Evolutionary conservation across 352 stramenopile species (phyloP).

Genomic region (Phytopythium aichiense): DNA sequence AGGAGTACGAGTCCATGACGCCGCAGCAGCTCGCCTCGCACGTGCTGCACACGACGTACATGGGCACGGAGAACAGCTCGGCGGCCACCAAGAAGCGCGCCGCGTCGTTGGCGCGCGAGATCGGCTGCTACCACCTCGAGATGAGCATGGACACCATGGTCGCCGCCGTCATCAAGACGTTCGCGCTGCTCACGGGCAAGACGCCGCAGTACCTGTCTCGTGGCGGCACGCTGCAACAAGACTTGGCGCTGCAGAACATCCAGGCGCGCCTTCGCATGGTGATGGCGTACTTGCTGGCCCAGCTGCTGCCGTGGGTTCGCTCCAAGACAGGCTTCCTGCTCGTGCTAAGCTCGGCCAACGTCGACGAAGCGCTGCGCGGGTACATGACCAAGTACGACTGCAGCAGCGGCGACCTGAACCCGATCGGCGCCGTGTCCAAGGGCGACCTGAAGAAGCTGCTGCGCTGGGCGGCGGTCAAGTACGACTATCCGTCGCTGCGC

Average conservation of each 20-base stretch:
- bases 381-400: conserved; percentile 99
- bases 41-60: conserved; percentile 97
- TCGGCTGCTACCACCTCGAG: conserved; percentile 95
- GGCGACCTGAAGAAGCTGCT: conserved; percentile 96
- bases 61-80: conserved; percentile 97
- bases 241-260: conserved; percentile 99
- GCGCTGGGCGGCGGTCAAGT: conserved; percentile 87
- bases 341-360: conserved; percentile 97
- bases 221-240: conserved; percentile 91
- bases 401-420: conserved; percentile 97
- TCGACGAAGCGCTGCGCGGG: conserved; percentile 96
- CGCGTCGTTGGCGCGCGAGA: conserved; percentile 82
- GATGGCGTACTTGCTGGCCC: conserved; percentile 96
- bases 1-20: conserved; percentile 57
- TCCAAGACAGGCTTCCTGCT: conserved; percentile 94
- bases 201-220: conserved; percentile 86
- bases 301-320: conserved; percentile 98
- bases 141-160: conserved; percentile 97
- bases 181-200: conserved; percentile 80
- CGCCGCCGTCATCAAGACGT: conserved; percentile 76
- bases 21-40: conserved; percentile 89
- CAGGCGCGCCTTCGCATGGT: conserved; percentile 98
- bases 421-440: conserved; percentile 96
- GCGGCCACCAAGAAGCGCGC: conserved; percentile 89
- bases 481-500: conserved; percentile 88